Percentiles rank a stretch among this genome's conserved stretches.
Evolutionary conservation across 768 basidiomycete genomes (phyloP).

Genomic region (Lentinula edodes): DNA sequence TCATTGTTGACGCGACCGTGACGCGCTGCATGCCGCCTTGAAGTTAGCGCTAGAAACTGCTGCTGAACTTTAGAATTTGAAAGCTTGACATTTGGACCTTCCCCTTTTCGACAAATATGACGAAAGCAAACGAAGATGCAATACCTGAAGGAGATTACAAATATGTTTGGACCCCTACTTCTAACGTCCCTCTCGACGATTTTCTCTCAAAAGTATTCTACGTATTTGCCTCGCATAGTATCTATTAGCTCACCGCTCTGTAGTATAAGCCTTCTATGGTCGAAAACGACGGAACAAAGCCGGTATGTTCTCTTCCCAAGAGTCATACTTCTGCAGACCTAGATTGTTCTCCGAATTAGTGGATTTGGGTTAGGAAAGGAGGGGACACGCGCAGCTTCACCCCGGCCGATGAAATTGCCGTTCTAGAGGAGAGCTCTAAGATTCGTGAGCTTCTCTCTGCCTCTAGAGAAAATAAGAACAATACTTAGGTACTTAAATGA

Average conservation of each 20-base stretch:
- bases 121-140: neutral
- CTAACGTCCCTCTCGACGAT: conserved; percentile 38
- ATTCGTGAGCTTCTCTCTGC: neutral
- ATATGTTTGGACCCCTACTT: conserved; percentile 45
- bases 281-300: conserved; percentile 70
- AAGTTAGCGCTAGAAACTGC: too few species aligned
- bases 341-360: conserved; percentile 29
- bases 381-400: conserved; percentile 12
- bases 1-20: conserved; percentile 2
- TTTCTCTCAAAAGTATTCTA: conserved; percentile 49
- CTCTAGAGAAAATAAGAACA: neutral
- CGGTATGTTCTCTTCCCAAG: conserved; percentile 36
- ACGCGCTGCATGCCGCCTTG: neutral
- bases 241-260: neutral
- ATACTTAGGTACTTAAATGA: neutral
- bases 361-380: conserved; percentile 54
- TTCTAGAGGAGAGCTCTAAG: conserved; percentile 34
- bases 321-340: too few species aligned
- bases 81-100: neutral
- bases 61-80: neutral
- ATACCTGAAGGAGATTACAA: conserved; percentile 23
- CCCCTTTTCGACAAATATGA: neutral
- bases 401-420: conserved; percentile 13
- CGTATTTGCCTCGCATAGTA: conserved; percentile 1
- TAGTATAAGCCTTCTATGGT: conserved; percentile 77